Percentiles rank a stretch among this genome's conserved stretches.
Conservation (phyloP, 495 filamentous ascomycete species). For the Tuber aestivum region DNA sequence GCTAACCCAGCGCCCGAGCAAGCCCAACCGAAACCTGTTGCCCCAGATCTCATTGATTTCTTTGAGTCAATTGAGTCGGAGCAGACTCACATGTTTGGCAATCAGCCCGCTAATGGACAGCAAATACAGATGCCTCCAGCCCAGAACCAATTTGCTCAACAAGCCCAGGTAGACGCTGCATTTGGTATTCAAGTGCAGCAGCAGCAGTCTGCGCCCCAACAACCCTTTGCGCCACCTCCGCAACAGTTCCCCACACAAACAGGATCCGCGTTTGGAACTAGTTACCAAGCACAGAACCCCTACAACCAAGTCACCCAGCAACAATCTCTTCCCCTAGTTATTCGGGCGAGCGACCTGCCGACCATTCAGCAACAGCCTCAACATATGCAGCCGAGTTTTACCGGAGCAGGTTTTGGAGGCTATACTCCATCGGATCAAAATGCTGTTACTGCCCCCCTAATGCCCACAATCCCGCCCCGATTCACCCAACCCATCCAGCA, state of each 20-base stretch:
- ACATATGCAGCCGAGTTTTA: conserved; percentile 58
- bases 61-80: conserved; percentile 96
- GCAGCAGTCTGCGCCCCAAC: conserved; percentile 46
- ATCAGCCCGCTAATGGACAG: conserved; percentile 45
- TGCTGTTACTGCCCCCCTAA: conserved; percentile 51
- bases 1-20: conserved; percentile 36
- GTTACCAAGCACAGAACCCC: conserved; percentile 44
- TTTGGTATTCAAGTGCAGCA: conserved; percentile 43
- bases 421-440: conserved; percentile 65
- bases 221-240: conserved; percentile 27
- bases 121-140: conserved; percentile 44
- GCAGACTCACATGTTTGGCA: conserved; percentile 63
- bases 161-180: conserved; percentile 40
- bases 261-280: conserved; percentile 49
- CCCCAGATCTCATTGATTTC: conserved; percentile 88
- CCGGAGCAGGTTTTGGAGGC: conserved; percentile 79
- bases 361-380: conserved; percentile 44
- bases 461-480: conserved; percentile 62
- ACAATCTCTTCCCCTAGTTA: conserved; percentile 40
- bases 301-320: conserved; percentile 46
- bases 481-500: conserved; percentile 42
- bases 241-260: conserved; percentile 50
- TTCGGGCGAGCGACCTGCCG: conserved; percentile 18
- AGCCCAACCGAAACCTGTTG: conserved; percentile 34
- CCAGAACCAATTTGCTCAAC: conserved; percentile 40